Evolutionary conservation across 108 stramenopile species (phyloP), one percentile per base, ranked within the genome.

Genomic region (Conticribra guillardii): DNA sequence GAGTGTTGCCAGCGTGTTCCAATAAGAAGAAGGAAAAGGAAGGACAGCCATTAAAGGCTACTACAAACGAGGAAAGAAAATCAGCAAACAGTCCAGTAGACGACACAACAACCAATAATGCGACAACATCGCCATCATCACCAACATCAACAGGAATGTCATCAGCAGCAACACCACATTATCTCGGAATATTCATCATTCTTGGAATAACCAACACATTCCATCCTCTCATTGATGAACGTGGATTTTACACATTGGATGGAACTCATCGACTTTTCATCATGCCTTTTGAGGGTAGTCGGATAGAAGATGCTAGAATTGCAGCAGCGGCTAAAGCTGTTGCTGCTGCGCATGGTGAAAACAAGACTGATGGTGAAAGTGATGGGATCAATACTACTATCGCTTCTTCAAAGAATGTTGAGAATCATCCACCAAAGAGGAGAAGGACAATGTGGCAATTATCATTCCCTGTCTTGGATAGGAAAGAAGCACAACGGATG

Each of bases 391-490:
- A n/a, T n/a, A n/a, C n/a, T n/a, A n/a, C n/a, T n/a, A n/a, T n/a
- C n/a, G n/a, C n/a, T n/a, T n/a, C 15, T 15, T 22, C 54, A 22
- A 23, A 26, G 16, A 1, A 23, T 15, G 4, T 1, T 30, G 18
- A 28, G 9, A 69, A 18, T 15, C n/a, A n/a, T 30, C 59, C 47
- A 34, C 49, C n/a, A 30, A 47, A 52, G 44, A 51, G 37, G 29
- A 59, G 81, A 46, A 83, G 82, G 16, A 85, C 86, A 65, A 95
- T 95, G 94, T 95, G 90, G 94, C 94, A 95, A 65, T 76, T 95
- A 15, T 92, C 94, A 1, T 90, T 81, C 65, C 79, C 70, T 1
- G 60, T 73, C 16, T 58, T 50, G 26, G 82, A 69, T 27, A 29
- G 61, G 23, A 51, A 62, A 22, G 69, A 78, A 31, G 62, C 73